Conservation (phyloP, 78 protist species). For the Creolimax fragrantissima region DNA sequence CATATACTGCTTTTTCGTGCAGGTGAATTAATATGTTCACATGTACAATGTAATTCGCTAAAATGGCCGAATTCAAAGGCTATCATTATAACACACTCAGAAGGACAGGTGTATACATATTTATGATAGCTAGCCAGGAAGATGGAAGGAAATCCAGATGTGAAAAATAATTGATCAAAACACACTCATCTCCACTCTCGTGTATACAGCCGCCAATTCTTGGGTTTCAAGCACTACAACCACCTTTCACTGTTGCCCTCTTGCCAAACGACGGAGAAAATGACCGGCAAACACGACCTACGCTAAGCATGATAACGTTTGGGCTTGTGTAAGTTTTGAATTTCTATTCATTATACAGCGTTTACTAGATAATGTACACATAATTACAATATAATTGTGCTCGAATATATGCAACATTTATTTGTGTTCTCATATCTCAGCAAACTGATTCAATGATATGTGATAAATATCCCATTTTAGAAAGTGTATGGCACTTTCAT, state of each 20-base stretch:
- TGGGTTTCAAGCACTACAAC: neutral
- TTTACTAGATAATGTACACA: neutral
- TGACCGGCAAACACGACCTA: neutral
- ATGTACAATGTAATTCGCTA: neutral
- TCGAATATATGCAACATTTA: neutral
- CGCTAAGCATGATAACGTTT: neutral
- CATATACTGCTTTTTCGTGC: neutral
- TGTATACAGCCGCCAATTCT: neutral
- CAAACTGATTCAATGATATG: neutral
- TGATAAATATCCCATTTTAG: neutral
- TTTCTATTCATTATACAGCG: neutral
- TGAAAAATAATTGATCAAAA: neutral
- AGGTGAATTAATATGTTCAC: neutral
- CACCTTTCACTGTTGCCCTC: neutral
- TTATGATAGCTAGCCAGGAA: neutral
- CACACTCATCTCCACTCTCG: neutral
- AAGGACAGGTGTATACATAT: neutral
- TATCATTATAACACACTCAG: neutral
- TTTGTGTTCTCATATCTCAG: neutral
- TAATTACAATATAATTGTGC: neutral
- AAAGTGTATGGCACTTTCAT: neutral
- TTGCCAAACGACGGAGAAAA: neutral
- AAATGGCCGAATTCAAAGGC: neutral
- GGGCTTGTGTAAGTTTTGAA: neutral
- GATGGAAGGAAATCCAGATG: neutral